phyloP scores from a whole-genome alignment of 495 filamentous ascomycete species.

The Hapsidospora chrysogenum region DNA sequence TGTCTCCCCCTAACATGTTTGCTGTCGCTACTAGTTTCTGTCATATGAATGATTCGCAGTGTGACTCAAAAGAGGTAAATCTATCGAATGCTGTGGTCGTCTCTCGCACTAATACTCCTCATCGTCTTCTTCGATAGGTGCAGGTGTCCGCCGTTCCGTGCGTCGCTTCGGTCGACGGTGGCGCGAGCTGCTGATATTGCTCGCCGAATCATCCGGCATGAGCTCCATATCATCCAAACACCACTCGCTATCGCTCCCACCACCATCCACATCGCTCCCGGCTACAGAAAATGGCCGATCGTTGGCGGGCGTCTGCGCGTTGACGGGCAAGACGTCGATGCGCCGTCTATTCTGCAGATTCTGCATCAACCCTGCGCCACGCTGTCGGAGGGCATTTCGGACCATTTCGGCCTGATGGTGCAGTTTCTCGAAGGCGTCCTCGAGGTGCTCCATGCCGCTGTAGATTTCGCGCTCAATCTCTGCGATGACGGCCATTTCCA shows the following conservation, averaged over 20 bases:
- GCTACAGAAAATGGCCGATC: slow-evolving; percentile 29
- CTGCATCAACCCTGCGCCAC: slow-evolving; percentile 62
- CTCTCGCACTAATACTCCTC: slow-evolving; percentile 23
- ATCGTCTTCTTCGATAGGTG: slow-evolving; percentile 71
- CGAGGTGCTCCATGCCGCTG: slow-evolving; percentile 80
- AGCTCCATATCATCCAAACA: slow-evolving; percentile 43
- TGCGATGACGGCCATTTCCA: slow-evolving; percentile 74
- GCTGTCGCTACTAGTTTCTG: too few relatives aligned
- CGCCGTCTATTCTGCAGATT: slow-evolving; percentile 53
- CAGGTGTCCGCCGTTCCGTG: slow-evolving; percentile 63
- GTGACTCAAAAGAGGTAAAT: too few relatives aligned
- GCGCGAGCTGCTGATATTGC: slow-evolving; percentile 68
- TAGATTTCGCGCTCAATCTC: slow-evolving; percentile 91
- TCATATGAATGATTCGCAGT: too few relatives aligned
- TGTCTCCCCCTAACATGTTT: too few relatives aligned
- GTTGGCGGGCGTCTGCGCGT: slow-evolving; percentile 10
- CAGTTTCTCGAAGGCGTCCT: slow-evolving; percentile 87
- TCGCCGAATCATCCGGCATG: slow-evolving; percentile 61
- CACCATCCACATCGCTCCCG: slow-evolving; percentile 37
- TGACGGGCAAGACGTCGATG: slow-evolving; percentile 26
- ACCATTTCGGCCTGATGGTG: slow-evolving; percentile 73
- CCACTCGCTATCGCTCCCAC: slow-evolving; percentile 40
- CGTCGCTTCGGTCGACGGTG: slow-evolving; percentile 53
- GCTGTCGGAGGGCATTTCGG: slow-evolving; percentile 59
- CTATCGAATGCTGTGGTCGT: too few relatives aligned